Percentiles rank a stretch among this genome's conserved stretches.
Conservation (phyloP, 345 rosid species). For the Dimocarpus longan region DNA sequence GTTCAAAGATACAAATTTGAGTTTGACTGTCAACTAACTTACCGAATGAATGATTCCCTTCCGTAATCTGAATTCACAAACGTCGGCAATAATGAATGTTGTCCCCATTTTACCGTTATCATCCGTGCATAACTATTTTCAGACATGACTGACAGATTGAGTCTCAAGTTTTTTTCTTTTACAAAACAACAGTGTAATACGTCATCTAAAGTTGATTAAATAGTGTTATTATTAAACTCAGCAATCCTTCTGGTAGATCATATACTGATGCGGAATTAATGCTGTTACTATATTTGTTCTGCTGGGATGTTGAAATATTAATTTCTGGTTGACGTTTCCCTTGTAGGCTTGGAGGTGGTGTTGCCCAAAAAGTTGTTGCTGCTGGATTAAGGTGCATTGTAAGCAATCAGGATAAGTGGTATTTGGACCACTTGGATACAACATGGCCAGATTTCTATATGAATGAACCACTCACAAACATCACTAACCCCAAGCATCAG, state of each 20-base stretch:
- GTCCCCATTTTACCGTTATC: not conserved
- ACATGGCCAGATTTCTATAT: constrained; percentile 57
- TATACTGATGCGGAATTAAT: not conserved
- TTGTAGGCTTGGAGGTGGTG: constrained; percentile 70
- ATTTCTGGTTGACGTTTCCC: constrained; percentile 6
- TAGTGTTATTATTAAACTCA: not conserved
- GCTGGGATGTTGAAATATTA: not conserved
- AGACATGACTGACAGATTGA: constrained; percentile 1
- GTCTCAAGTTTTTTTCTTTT: not conserved
- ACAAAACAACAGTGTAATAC: not conserved
- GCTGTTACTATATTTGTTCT: not conserved
- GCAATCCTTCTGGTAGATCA: not conserved
- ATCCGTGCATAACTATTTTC: not conserved
- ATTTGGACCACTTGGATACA: constrained; percentile 62
- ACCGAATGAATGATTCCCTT: not conserved
- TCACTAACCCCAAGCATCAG: constrained; percentile 44
- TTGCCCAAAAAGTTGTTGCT: constrained; percentile 57
- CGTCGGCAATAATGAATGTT: not conserved
- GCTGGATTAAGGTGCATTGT: constrained; percentile 69
- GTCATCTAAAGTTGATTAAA: not conserved
- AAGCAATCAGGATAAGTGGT: constrained; percentile 84
- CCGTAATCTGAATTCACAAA: not conserved
- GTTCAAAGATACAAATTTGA: not conserved
- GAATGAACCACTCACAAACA: constrained; percentile 61
- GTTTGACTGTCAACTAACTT: not conserved